phyloP scores from a whole-genome alignment of 2,329 filamentous ascomycete species.

The Colletotrichum orchidophilum region DNA sequence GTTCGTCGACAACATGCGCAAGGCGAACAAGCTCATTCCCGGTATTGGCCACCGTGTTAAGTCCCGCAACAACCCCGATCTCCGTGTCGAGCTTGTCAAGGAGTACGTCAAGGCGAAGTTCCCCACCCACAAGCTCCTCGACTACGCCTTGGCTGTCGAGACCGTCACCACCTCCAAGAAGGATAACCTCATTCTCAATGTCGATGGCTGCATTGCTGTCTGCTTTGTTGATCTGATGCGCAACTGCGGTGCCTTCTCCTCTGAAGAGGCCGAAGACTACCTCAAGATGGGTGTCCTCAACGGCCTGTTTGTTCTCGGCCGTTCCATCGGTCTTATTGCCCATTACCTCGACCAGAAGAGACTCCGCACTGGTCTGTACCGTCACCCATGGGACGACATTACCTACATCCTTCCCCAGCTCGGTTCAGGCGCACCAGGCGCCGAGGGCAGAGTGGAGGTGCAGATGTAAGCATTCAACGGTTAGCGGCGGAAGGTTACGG shows the following conservation, averaged over 20 bases:
- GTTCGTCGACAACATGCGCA: conserved; percentile 98
- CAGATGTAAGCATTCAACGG: conserved; percentile 64
- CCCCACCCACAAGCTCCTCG: conserved; percentile 96
- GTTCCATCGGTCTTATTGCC: conserved; percentile 98
- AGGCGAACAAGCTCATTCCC: conserved; percentile 99
- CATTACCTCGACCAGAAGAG: conserved; percentile 99
- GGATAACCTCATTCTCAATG: conserved; percentile 99
- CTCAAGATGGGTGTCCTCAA: conserved; percentile 99
- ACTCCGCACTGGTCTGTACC: conserved; percentile 96
- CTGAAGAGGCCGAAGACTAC: conserved; percentile 98
- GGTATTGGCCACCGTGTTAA: conserved; percentile 99
- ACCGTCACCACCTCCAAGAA: conserved; percentile 99
- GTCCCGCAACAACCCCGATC: conserved; percentile 99
- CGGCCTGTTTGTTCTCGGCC: conserved; percentile 97
- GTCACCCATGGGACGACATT: conserved; percentile 99
- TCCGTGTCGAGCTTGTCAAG: conserved; percentile 99
- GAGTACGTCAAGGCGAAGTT: conserved; percentile 98
- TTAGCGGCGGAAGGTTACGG: conserved; percentile 33
- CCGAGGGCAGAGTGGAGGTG: conserved; percentile 91
- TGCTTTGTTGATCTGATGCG: conserved; percentile 98
- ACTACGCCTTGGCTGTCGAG: conserved; percentile 98
- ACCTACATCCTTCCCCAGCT: conserved; percentile 91
- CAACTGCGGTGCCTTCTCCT: conserved; percentile 96
- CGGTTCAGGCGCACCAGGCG: conserved; percentile 74
- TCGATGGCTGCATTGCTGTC: conserved; percentile 96